Evolutionary conservation across 2,329 filamentous ascomycete genomes (phyloP).

Genomic region (Arthrobotrys entomopaga): DNA sequence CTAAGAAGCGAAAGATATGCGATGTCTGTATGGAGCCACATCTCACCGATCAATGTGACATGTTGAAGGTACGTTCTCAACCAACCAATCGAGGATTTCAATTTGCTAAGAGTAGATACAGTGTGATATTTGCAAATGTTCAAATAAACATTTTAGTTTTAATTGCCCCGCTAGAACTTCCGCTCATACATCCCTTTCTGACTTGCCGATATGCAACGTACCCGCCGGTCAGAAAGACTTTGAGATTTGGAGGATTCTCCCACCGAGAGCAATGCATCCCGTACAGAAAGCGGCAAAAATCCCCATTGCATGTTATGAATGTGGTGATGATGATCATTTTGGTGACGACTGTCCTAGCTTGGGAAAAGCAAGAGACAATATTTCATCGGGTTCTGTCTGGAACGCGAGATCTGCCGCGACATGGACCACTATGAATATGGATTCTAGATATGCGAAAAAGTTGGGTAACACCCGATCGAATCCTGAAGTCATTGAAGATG

Average conservation of each 20-base stretch:
- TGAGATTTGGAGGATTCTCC: conserved; percentile 50
- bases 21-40: conserved; percentile 50
- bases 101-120: conserved; percentile 19
- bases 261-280: conserved; percentile 6
- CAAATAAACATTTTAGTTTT: conserved; percentile 48
- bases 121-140: conserved; percentile 52
- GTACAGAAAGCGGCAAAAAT: conserved; percentile 34
- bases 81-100: neutral
- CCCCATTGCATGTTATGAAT: conserved; percentile 49
- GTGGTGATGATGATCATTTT: conserved; percentile 46
- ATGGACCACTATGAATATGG: conserved; percentile 52
- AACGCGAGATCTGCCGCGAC: conserved; percentile 39
- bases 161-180: conserved; percentile 52
- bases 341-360: conserved; percentile 46
- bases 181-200: conserved; percentile 31
- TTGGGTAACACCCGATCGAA: conserved; percentile 11
- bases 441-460: conserved; percentile 39
- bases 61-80: conserved; percentile 34
- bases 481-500: conserved; percentile 20
- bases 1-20: conserved; percentile 54
- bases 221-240: conserved; percentile 47
- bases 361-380: conserved; percentile 24
- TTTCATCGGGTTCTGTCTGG: conserved; percentile 44
- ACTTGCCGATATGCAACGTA: conserved; percentile 52
- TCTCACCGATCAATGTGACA: conserved; percentile 45